A percentile compares a stretch with the other conserved stretches of the same genome.
Evolutionary conservation across 2,329 filamentous ascomycete genomes (phyloP).

Genomic region (Xylariomycetidae sp.): DNA sequence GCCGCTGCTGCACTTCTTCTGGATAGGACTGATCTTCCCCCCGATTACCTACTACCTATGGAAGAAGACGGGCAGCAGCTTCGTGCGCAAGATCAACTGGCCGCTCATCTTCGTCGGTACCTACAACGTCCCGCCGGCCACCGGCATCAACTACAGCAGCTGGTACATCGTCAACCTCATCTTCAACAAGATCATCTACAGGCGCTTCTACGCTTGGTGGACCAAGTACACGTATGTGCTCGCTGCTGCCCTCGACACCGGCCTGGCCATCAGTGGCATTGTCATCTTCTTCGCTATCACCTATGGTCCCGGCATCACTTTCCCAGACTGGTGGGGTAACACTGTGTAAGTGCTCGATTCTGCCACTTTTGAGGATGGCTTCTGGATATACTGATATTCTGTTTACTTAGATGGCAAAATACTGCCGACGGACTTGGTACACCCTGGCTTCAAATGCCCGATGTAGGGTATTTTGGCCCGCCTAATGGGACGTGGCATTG

Average conservation of each 20-base stretch:
- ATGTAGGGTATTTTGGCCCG: constrained; percentile 28
- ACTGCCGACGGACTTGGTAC: constrained; percentile 27
- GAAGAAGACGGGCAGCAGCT: constrained; percentile 32
- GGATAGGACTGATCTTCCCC: constrained; percentile 39
- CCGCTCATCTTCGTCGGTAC: constrained; percentile 32
- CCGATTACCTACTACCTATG: constrained; percentile 36
- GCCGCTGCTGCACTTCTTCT: constrained; percentile 45
- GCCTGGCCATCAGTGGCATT: constrained; percentile 28
- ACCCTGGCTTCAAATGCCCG: constrained; percentile 27
- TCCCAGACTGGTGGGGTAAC: constrained; percentile 32
- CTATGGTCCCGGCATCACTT: constrained; percentile 26
- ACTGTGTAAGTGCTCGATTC: constrained; percentile 33
- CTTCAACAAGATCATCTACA: constrained; percentile 40
- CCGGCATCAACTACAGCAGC: constrained; percentile 29
- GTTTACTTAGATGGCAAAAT: constrained; percentile 27
- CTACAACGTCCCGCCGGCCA: constrained; percentile 34
- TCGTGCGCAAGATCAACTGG: constrained; percentile 31
- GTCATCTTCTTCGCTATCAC: constrained; percentile 32
- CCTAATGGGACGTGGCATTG: constrained; percentile 28
- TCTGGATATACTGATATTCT: constrained; percentile 9
- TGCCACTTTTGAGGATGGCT: no score
- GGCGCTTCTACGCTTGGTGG: constrained; percentile 41
- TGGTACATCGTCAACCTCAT: constrained; percentile 41
- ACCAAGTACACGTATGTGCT: constrained; percentile 39
- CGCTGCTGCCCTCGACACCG: constrained; percentile 27